Percentiles rank a stretch among this genome's conserved stretches.
Conservation (phyloP, 768 basidiomycete species). For the Naganishia kalamii region DNA sequence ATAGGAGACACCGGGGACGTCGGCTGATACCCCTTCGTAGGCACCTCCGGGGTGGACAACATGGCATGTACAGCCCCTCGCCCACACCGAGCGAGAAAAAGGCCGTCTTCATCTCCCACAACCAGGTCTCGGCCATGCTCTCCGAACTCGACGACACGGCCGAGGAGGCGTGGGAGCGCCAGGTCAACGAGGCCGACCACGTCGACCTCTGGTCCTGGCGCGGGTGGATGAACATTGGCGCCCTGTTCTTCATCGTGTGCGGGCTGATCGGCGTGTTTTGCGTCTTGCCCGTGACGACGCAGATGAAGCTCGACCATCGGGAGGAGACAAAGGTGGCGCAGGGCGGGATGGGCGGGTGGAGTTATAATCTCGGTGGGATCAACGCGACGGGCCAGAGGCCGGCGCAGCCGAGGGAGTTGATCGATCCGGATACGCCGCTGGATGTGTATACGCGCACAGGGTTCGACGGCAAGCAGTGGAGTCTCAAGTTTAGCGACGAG, state of each 20-base stretch:
- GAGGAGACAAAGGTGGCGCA: constrained; percentile 46
- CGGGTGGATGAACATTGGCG: constrained; percentile 74
- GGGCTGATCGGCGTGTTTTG: constrained; percentile 62
- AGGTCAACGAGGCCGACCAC: constrained; percentile 50
- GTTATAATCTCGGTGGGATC: constrained; percentile 80
- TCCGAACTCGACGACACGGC: constrained; percentile 17
- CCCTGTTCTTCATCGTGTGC: constrained; percentile 82
- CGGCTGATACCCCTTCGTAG: neutral
- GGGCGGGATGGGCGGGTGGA: constrained; percentile 50
- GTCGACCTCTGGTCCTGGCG: constrained; percentile 63
- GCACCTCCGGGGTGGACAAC: neutral
- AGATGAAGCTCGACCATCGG: constrained; percentile 45
- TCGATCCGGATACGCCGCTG: constrained; percentile 71
- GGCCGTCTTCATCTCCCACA: neutral
- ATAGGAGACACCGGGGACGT: too few relatives aligned
- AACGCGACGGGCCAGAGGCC: constrained; percentile 86
- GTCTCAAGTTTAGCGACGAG: constrained; percentile 83
- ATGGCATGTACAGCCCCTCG: neutral
- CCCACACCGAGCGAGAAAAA: neutral
- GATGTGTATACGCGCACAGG: constrained; percentile 58
- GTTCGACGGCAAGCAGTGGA: constrained; percentile 70
- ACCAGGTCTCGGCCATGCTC: constrained; percentile 9
- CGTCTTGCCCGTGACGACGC: constrained; percentile 75
- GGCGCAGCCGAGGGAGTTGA: constrained; percentile 57
- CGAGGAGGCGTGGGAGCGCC: constrained; percentile 17